A percentile compares a stretch with the other conserved stretches of the same genome.
These are phyloP conservation scores for Scutellaria barbata DNA, from an alignment of 257 asterid genomes.

Conservation along the genomic window DNA sequence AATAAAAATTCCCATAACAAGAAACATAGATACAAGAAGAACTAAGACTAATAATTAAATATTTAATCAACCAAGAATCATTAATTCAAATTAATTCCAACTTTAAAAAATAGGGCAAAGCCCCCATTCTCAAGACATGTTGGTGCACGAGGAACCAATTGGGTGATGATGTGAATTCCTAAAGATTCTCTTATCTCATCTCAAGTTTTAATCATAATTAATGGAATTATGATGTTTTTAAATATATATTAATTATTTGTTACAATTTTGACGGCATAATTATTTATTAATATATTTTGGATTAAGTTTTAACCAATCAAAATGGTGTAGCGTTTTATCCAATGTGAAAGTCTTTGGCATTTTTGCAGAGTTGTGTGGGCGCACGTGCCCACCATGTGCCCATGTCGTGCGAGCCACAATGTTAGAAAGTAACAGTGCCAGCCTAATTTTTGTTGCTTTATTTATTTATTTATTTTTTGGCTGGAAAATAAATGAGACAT, in stretches of 20 bases:
- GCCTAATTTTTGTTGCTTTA: conserved; percentile 35
- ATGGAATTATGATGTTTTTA: neutral
- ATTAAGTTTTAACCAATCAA: conserved; percentile 38
- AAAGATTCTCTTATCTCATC: conserved; percentile 51
- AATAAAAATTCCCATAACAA: conserved; percentile 28
- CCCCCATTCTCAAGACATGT: conserved; percentile 66
- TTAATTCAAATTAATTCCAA: neutral
- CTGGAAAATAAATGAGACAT: conserved; percentile 20
- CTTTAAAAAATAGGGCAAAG: conserved; percentile 24
- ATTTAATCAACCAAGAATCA: conserved; percentile 23
- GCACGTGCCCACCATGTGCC: conserved; percentile 62
- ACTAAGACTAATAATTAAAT: conserved; percentile 16
- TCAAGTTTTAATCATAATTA: conserved; percentile 32
- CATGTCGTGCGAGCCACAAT: conserved; percentile 53
- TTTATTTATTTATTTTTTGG: neutral
- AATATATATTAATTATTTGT: neutral
- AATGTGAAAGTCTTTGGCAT: conserved; percentile 37
- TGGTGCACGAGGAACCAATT: conserved; percentile 62
- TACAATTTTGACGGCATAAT: conserved; percentile 39
- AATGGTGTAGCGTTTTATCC: conserved; percentile 24
- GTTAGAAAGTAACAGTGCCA: conserved; percentile 37
- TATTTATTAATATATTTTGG: neutral
- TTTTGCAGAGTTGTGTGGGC: conserved; percentile 30
- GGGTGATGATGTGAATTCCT: conserved; percentile 38
- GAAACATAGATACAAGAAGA: conserved; percentile 16